These are phyloP conservation scores for Themeda triandra DNA, from an alignment of 176 grass and related monocot genomes.

Conservation along the genomic window DNA sequence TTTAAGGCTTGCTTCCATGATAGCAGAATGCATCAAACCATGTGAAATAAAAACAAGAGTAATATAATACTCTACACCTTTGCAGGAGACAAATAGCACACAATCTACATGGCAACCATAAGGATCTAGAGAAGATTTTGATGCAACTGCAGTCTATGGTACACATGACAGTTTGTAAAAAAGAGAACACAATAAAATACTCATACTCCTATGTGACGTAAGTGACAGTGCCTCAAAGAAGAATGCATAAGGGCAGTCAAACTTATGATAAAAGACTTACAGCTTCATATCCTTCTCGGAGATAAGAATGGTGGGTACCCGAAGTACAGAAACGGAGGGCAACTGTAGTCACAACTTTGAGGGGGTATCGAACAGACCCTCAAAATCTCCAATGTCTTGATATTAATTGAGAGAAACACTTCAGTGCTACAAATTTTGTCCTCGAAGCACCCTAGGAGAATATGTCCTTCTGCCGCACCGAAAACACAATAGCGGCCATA, in stretches of 20 bases:
- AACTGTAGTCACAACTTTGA: rapidly evolving
- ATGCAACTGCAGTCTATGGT: too few relatives aligned
- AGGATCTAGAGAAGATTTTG: not conserved
- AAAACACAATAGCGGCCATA: rapidly evolving
- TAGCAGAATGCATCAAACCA: too few relatives aligned
- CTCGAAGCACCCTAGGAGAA: not conserved
- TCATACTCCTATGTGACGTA: too few relatives aligned
- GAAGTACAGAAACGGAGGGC: not conserved
- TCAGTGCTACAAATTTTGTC: rapidly evolving
- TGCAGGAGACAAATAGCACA: not conserved
- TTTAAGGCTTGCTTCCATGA: too few relatives aligned
- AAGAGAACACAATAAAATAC: too few relatives aligned
- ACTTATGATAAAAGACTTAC: not conserved
- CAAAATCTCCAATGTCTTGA: not conserved
- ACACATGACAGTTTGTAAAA: too few relatives aligned
- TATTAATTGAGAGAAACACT: not conserved
- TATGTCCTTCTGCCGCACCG: not conserved
- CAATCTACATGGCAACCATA: not conserved
- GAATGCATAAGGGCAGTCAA: not conserved
- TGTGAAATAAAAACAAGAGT: not conserved
- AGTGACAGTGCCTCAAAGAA: too few relatives aligned
- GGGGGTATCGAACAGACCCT: not conserved
- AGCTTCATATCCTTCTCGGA: not conserved
- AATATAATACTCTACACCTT: not conserved
- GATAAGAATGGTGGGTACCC: not conserved